These are phyloP conservation scores for Cercospora canescens DNA, from an alignment of 2,329 filamentous ascomycete species.

Conservation along the genomic window DNA sequence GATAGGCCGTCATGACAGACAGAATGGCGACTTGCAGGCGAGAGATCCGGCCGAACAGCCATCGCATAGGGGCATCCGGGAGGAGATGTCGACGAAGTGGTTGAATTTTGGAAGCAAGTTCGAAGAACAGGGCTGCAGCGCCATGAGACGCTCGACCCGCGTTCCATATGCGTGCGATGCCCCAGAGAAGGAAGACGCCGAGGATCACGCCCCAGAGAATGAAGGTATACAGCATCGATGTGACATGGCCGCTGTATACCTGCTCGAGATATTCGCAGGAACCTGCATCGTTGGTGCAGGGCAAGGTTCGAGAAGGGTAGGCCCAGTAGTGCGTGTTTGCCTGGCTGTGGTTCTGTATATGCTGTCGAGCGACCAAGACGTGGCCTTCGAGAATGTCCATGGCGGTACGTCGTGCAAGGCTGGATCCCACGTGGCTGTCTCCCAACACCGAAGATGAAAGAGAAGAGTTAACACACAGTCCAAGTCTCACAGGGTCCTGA, in stretches of 20 bases:
- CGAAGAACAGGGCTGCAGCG: conserved; percentile 22
- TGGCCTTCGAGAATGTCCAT: not conserved
- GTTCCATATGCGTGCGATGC: conserved; percentile 35
- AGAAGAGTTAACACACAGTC: not conserved
- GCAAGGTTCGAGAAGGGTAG: conserved; percentile 54
- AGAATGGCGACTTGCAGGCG: conserved; percentile 67
- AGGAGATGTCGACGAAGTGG: conserved; percentile 47
- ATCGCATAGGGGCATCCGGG: conserved; percentile 54
- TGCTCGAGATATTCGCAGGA: conserved; percentile 60
- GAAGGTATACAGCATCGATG: conserved; percentile 57
- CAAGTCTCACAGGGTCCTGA: not conserved
- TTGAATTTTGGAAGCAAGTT: conserved; percentile 12
- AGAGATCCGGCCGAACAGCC: conserved; percentile 67
- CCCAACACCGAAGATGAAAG: not conserved
- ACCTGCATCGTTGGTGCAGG: conserved; percentile 59
- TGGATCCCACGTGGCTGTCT: conserved; percentile 2
- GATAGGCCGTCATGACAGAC: conserved; percentile 58
- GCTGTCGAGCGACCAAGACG: conserved; percentile 12
- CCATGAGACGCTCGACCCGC: conserved; percentile 20
- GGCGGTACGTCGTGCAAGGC: not conserved
- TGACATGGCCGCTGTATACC: conserved; percentile 56
- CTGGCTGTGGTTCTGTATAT: conserved; percentile 34
- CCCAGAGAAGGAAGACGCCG: conserved; percentile 49
- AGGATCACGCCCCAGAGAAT: conserved; percentile 59
- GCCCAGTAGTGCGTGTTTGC: conserved; percentile 53